A percentile compares a stretch with the other conserved stretches of the same genome.
Evolutionary conservation across 768 basidiomycete genomes (phyloP).

Genomic region (Suillus paluster): DNA sequence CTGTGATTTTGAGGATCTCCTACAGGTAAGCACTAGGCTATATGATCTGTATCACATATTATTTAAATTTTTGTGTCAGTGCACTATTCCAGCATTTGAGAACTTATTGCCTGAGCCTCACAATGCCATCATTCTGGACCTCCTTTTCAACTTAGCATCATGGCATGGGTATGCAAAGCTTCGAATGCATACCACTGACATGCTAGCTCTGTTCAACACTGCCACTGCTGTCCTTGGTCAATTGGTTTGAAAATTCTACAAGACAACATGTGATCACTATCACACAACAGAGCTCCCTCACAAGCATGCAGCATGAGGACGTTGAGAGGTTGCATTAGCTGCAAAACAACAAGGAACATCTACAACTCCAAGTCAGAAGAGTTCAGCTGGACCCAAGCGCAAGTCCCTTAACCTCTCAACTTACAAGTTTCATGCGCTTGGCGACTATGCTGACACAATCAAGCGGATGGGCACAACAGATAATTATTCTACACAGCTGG

Average conservation of each 20-base stretch:
- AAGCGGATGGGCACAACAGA: constrained; percentile 38
- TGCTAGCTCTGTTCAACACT: constrained; percentile 22
- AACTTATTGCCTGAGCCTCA: constrained; percentile 35
- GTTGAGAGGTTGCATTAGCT: constrained; percentile 13
- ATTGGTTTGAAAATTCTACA: constrained; percentile 26
- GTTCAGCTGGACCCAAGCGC: background rate
- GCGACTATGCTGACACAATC: constrained; percentile 16
- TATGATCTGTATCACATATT: background rate
- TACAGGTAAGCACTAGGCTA: constrained; percentile 33
- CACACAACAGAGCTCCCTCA: constrained; percentile 34
- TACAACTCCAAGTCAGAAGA: background rate
- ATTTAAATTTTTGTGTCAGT: constrained; percentile 24
- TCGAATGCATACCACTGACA: constrained; percentile 32
- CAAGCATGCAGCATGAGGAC: constrained; percentile 29
- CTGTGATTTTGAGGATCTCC: constrained; percentile 41
- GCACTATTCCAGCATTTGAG: constrained; percentile 42
- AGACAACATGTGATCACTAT: constrained; percentile 25
- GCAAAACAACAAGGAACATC: background rate
- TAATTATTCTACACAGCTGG: constrained; percentile 36
- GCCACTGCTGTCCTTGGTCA: constrained; percentile 27
- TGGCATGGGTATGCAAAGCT: constrained; percentile 45
- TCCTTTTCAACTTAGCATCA: constrained; percentile 32
- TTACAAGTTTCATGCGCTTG: constrained; percentile 17
- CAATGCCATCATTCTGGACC: constrained; percentile 22
- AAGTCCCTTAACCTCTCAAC: constrained; percentile 16